Evolutionary conservation across 1,139 yeast species (phyloP).

Genomic region (Debaryomyces coudertii): DNA sequence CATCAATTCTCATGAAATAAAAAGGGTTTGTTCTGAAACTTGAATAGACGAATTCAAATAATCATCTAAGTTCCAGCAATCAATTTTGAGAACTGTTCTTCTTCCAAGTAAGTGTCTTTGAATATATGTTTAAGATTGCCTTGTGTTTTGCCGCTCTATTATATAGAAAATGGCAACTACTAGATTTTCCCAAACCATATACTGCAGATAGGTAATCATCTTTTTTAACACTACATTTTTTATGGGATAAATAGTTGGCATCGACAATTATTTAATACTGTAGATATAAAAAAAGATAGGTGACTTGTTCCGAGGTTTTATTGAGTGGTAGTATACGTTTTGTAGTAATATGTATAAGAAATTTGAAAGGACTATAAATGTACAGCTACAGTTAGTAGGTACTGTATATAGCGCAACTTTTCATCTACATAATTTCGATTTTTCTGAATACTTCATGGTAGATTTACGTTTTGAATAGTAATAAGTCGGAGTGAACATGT

Average conservation of each 20-base stretch:
- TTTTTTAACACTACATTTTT: constrained; percentile 1
- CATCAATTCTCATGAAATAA: constrained; percentile 3
- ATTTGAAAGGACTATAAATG: not conserved
- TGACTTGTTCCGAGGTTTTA: too few species aligned
- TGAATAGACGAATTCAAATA: not conserved
- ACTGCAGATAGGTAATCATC: constrained; percentile 1
- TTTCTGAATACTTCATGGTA: not conserved
- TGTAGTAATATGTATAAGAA: not conserved
- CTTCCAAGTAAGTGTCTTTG: not conserved
- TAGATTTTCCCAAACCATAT: not conserved
- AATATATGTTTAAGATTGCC: not conserved
- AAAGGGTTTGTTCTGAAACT: not conserved
- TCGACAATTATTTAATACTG: not conserved
- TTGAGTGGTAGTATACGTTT: too few species aligned
- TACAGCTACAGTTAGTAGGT: not conserved
- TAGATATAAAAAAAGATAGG: not conserved
- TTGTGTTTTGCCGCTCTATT: constrained; percentile 7
- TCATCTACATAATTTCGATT: not conserved
- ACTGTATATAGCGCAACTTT: not conserved
- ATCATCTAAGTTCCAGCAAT: not conserved
- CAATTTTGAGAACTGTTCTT: not conserved
- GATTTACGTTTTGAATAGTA: not conserved
- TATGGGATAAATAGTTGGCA: not conserved
- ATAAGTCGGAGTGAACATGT: constrained; percentile 25
- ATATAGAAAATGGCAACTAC: constrained; percentile 6